Base-by-base conservation (phyloP, 108 stramenopile genomes). In the Skeletonema costatum region DNA sequence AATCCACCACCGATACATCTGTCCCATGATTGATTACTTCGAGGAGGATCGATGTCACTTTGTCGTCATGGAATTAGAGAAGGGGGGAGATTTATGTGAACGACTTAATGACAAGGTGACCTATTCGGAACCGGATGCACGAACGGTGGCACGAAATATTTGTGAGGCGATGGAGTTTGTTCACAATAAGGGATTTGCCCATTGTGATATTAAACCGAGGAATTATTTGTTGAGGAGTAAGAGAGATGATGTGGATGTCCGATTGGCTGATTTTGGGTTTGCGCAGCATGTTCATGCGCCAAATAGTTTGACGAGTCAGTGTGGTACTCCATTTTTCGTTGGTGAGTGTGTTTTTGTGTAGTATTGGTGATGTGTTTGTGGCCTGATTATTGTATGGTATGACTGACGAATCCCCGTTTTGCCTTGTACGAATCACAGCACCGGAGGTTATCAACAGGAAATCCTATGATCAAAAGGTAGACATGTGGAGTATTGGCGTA, bases 291-390 rank as follows among this genome's bases (percentile, higher is more conserved):
- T 94, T 33, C 86, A 92, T 59, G 88, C 81, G 13, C 86, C 90
- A 66, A 92, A 93, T 64, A 87, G 89, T 41, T 71, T 96, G 32
- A 88, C 88, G 19, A 96, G 92, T 71, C 95, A 96, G 72, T 98
- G 96, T 70, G 97, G 97, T 10, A 97, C 97, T 46, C 97, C 97
- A 5, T 97, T 97, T 63, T 98, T 98, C 77, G 97, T 99, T 44
- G 80, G 78, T 80, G 53, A 80, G 78, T 19, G 50, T 51, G 50
- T 19, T 51, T 6, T 5, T 17, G n/a, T 53, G 10, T 25, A 13
- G 8, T 21, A 29, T 2, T 53, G 0, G 21, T 32, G 21, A 4
- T 32, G 10, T 41, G 39, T 12, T 41, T 7, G 6, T 39, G 38
- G 38, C 9, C 38, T 8, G 6, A 35, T 35, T 39, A 8, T 7